A percentile compares a stretch with the other conserved stretches of the same genome.
phyloP scores from a whole-genome alignment of 169 alveolate genomes.

The Eimeria praecox region DNA sequence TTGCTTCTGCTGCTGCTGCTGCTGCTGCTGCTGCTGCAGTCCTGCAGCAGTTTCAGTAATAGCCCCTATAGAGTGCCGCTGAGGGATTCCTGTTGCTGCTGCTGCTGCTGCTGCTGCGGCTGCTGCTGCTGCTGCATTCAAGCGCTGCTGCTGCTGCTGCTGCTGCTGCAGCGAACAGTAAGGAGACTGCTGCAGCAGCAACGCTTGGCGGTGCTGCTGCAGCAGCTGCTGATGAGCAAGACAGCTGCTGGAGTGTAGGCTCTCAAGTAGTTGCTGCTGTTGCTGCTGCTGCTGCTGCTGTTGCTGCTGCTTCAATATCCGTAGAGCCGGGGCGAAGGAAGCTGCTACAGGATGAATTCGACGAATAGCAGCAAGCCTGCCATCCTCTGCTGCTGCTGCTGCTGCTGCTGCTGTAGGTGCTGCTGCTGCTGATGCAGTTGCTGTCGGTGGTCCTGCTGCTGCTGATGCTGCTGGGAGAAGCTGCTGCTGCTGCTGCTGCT shows the following conservation, averaged over 20 bases:
- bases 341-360: not conserved
- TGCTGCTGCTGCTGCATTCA: constrained; percentile 42
- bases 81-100: not conserved
- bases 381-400: not conserved
- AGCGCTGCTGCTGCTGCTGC: constrained; percentile 10
- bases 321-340: not conserved
- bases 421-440: not conserved
- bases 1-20: not conserved
- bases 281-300: constrained; percentile 41
- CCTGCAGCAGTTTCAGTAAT: too few relatives aligned
- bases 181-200: constrained; percentile 55
- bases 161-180: constrained; percentile 53
- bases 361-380: not conserved
- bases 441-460: constrained; percentile 9
- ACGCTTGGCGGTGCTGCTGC: constrained; percentile 15
- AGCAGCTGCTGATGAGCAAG: constrained; percentile 59
- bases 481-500: constrained; percentile 36
- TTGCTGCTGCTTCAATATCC: not conserved
- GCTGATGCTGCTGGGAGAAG: constrained; percentile 31
- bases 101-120: constrained; percentile 65
- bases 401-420: not conserved
- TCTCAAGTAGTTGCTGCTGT: constrained; percentile 43
- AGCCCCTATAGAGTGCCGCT: not conserved
- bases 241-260: not conserved
- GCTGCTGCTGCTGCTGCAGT: not conserved